Evolutionary conservation across 2,329 filamentous ascomycete genomes (phyloP).

Genomic region (Epichloe hybrida): DNA sequence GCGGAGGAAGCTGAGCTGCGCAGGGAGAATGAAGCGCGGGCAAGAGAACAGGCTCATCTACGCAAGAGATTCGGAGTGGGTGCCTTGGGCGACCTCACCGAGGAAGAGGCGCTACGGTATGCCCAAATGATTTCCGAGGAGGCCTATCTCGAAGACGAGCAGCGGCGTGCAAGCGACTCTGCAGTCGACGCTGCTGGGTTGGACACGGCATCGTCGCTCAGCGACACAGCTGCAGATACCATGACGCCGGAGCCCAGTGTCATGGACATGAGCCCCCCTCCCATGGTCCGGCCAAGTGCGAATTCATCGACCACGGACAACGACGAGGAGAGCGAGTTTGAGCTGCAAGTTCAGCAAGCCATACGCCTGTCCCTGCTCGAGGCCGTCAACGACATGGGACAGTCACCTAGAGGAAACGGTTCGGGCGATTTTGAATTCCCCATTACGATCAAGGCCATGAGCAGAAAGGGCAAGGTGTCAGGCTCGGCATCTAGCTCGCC

Average conservation of each 20-base stretch:
- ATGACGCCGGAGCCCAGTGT: conserved; percentile 43
- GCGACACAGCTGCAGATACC: conserved; percentile 31
- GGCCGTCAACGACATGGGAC: conserved; percentile 32
- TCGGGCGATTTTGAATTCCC: conserved; percentile 38
- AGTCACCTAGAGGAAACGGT: conserved; percentile 31
- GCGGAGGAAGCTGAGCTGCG: conserved; percentile 75
- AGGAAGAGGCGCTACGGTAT: conserved; percentile 52
- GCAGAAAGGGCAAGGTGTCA: conserved; percentile 27
- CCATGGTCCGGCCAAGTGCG: conserved; percentile 6
- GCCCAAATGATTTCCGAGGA: conserved; percentile 55
- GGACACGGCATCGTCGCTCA: conserved; percentile 28
- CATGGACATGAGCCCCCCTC: conserved; percentile 24
- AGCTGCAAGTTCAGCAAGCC: conserved; percentile 48
- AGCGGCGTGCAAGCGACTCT: conserved; percentile 39
- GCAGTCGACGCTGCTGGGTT: conserved; percentile 31
- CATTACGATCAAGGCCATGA: conserved; percentile 33
- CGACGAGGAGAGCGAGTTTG: conserved; percentile 37
- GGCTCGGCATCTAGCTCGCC: conserved; percentile 19
- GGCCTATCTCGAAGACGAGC: conserved; percentile 41
- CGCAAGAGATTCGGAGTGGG: conserved; percentile 75
- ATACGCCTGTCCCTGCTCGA: conserved; percentile 49
- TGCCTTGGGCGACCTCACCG: conserved; percentile 46
- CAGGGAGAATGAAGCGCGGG: conserved; percentile 52
- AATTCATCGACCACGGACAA: conserved; percentile 5
- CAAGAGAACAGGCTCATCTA: conserved; percentile 56